Percentiles rank a stretch among this genome's conserved stretches.
Evolutionary conservation across 2,329 filamentous ascomycete species (phyloP).

Genomic region (Sclerotinia spermophila): DNA sequence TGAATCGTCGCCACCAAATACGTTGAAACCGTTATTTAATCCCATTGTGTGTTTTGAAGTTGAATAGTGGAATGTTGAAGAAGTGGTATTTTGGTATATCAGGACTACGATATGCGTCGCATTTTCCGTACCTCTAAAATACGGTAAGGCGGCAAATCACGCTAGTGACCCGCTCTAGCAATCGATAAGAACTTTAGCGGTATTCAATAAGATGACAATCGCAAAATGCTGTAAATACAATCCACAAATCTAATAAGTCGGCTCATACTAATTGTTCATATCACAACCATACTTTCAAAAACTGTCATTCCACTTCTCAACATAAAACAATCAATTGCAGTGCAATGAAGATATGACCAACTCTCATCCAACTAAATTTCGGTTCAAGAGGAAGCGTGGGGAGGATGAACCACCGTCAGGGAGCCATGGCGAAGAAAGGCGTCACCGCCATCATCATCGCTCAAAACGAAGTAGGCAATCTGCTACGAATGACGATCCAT

Average conservation of each 20-base stretch:
- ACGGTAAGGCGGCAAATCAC: neutral
- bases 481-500: constrained; percentile 34
- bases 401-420: constrained; percentile 19
- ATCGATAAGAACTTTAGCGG: constrained; percentile 8
- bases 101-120: neutral
- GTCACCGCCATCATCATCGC: constrained; percentile 32
- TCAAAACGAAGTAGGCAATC: constrained; percentile 31
- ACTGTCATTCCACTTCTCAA: neutral
- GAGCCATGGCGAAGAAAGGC: constrained; percentile 22
- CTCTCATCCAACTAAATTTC: constrained; percentile 30
- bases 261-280: neutral
- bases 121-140: neutral
- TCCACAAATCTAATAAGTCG: neutral
- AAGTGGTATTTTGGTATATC: neutral
- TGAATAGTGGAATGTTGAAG: neutral
- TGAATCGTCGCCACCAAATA: constrained; percentile 58
- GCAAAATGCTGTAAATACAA: neutral
- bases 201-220: neutral
- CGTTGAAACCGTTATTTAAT: constrained; percentile 57
- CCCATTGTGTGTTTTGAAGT: constrained; percentile 25
- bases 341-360: constrained; percentile 19
- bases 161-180: neutral
- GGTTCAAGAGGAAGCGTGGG: constrained; percentile 31
- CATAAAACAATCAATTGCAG: neutral
- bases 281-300: neutral